Evolutionary conservation across 192 early-diverging fungal genomes (phyloP).

Genomic region (Backusella morwellensis): DNA sequence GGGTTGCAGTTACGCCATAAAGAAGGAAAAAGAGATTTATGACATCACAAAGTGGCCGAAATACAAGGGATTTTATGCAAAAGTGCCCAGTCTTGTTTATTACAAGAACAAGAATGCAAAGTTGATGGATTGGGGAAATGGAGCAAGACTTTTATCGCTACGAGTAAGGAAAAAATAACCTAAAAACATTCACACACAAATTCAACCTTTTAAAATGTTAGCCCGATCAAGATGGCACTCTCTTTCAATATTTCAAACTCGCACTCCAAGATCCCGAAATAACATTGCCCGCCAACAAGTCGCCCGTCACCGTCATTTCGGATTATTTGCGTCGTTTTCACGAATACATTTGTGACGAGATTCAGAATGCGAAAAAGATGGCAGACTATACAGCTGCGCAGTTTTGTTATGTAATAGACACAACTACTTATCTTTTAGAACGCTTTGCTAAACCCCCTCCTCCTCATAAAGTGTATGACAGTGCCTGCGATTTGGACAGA

Average conservation of each 20-base stretch:
- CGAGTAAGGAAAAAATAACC: conserved; percentile 15
- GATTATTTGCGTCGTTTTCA: conserved; percentile 10
- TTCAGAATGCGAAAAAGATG: neutral
- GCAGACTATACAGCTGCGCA: conserved; percentile 13
- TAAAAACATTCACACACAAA: neutral
- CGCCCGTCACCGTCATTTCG: neutral
- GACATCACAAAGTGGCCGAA: conserved; percentile 47
- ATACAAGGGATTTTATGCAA: conserved; percentile 22
- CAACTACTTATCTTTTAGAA: too few species aligned
- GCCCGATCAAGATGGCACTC: neutral
- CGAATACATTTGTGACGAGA: conserved; percentile 3
- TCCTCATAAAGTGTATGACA: conserved; percentile 42
- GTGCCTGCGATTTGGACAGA: conserved; percentile 55
- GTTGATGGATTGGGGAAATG: conserved; percentile 43
- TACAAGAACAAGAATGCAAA: conserved; percentile 30
- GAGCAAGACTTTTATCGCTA: conserved; percentile 33
- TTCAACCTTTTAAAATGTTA: neutral
- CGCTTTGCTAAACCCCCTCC: too few species aligned
- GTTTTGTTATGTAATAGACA: conserved; percentile 23
- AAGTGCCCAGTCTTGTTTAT: conserved; percentile 36
- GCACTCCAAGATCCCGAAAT: conserved; percentile 5
- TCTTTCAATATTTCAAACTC: conserved; percentile 5
- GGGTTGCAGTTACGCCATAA: conserved; percentile 44
- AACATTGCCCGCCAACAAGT: neutral
- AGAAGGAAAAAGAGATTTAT: conserved; percentile 36